A percentile compares a stretch with the other conserved stretches of the same genome.
phyloP scores from a whole-genome alignment of 1,284 basidiomycete species.

The Butyriboletus appendiculatus region DNA sequence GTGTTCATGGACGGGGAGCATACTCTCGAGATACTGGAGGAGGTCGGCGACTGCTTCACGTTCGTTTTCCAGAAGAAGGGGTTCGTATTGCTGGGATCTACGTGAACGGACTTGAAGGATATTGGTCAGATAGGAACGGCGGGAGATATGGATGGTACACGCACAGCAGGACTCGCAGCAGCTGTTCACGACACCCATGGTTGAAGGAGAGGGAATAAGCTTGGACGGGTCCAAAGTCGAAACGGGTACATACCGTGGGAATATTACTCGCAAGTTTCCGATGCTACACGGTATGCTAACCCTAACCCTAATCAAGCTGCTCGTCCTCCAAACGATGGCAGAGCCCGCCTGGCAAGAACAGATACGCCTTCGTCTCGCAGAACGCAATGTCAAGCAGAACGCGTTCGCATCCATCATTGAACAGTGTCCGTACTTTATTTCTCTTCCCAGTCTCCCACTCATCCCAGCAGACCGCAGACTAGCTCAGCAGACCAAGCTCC shows the following conservation, averaged over 20 bases:
- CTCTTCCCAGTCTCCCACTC: slow-evolving; percentile 8
- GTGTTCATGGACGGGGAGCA: slow-evolving; percentile 15
- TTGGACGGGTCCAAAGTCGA: slow-evolving; percentile 8
- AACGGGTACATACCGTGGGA: slow-evolving; percentile 24
- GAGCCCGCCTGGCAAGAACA: slow-evolving; percentile 83
- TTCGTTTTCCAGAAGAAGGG: slow-evolving; percentile 95
- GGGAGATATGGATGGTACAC: slow-evolving; percentile 33
- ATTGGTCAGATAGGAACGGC: slow-evolving; percentile 8
- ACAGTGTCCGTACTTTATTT: slow-evolving; percentile 67
- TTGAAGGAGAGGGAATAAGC: slow-evolving; percentile 3
- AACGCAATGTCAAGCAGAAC: slow-evolving; percentile 73
- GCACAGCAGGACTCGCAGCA: slow-evolving; percentile 80
- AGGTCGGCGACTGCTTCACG: slow-evolving; percentile 98
- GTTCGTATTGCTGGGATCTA: slow-evolving; percentile 88
- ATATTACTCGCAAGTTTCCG: slow-evolving; percentile 22
- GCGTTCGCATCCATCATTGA: slow-evolving; percentile 84
- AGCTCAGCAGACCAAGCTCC: slow-evolving; percentile 84
- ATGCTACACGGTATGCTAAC: slow-evolving; percentile 13
- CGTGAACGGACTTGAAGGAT: slow-evolving; percentile 62
- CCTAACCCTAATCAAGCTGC: slow-evolving; percentile 28
- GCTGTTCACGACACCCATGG: slow-evolving; percentile 61
- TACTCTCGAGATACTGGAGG: slow-evolving; percentile 97
- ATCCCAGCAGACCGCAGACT: slow-evolving; percentile 74
- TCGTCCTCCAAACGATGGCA: slow-evolving; percentile 50
- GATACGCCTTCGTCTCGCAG: slow-evolving; percentile 73